These are phyloP conservation scores for Bryopsis sp. DNA, from an alignment of 139 green algal genomes.

Conservation along the genomic window DNA sequence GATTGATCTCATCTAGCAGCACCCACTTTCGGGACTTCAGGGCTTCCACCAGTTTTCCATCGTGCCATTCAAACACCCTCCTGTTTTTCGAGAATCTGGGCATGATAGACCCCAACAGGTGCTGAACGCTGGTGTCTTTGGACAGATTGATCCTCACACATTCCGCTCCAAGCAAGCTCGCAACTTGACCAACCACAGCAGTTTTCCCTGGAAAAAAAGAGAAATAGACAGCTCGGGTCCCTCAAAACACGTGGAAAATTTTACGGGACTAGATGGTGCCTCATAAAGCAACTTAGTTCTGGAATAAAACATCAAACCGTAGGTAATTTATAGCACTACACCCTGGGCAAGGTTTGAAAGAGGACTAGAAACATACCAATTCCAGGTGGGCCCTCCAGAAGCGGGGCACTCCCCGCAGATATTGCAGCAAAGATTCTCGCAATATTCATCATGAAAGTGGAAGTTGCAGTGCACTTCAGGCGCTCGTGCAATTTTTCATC, in stretches of 20 bases:
- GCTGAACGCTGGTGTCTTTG: constrained; percentile 25
- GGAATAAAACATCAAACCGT: too few relatives aligned
- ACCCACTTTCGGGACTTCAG: constrained; percentile 73
- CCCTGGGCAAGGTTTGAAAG: too few relatives aligned
- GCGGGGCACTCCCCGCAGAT: constrained; percentile 14
- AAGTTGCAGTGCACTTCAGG: neutral
- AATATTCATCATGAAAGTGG: constrained; percentile 20
- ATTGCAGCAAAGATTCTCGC: constrained; percentile 24
- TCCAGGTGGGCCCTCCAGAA: constrained; percentile 30
- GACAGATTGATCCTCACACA: constrained; percentile 30
- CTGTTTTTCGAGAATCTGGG: constrained; percentile 21
- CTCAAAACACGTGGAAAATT: too few relatives aligned
- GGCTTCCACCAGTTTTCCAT: constrained; percentile 68
- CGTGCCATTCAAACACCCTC: constrained; percentile 68
- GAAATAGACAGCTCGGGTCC: too few relatives aligned
- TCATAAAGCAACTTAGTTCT: too few relatives aligned
- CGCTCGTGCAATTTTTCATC: neutral
- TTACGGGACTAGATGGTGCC: too few relatives aligned
- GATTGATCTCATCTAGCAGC: constrained; percentile 88
- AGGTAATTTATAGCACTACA: too few relatives aligned
- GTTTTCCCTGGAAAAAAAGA: constrained; percentile 28
- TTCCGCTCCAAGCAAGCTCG: constrained; percentile 3
- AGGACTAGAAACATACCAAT: constrained; percentile 9
- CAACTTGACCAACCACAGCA: constrained; percentile 29
- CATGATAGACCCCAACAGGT: constrained; percentile 27